Evolutionary conservation across 2,329 filamentous ascomycete species (phyloP).

Genomic region (Aspergillus pseudoterreus): DNA sequence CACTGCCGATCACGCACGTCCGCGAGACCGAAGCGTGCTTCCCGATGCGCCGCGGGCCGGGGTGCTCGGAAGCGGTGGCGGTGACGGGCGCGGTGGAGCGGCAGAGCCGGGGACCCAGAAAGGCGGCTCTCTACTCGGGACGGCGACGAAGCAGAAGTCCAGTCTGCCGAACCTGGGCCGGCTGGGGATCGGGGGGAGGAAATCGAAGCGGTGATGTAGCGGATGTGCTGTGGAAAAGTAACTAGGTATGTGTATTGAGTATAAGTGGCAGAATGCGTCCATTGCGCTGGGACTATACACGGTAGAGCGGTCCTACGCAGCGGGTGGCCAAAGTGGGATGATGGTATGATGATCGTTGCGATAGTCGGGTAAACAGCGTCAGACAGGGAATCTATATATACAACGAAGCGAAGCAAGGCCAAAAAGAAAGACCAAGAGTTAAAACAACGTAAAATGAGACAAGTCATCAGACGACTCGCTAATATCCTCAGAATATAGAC

Average conservation of each 20-base stretch:
- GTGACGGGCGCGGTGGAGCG: constrained; percentile 7
- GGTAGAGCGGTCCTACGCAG: constrained; percentile 55
- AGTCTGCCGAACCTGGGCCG: constrained; percentile 67
- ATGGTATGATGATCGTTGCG: not conserved
- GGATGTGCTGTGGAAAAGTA: not conserved
- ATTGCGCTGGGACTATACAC: constrained; percentile 35
- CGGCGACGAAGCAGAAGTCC: constrained; percentile 56
- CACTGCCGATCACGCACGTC: constrained; percentile 23
- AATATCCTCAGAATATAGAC: constrained; percentile 1
- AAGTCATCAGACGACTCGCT: constrained; percentile 1
- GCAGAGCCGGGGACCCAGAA: constrained; percentile 20
- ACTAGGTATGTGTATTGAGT: not conserved
- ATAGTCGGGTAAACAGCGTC: not conserved
- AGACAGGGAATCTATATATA: constrained; percentile 4
- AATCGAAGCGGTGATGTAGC: constrained; percentile 35
- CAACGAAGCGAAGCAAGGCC: not conserved
- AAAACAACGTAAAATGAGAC: not conserved
- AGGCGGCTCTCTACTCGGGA: constrained; percentile 27
- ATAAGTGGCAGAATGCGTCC: not conserved
- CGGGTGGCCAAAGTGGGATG: constrained; percentile 37
- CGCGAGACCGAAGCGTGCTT: constrained; percentile 28
- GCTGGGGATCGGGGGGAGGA: constrained; percentile 66
- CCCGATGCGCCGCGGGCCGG: constrained; percentile 32
- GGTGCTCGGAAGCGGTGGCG: constrained; percentile 35
- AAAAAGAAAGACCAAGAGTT: not conserved